Conservation (phyloP, 805 yeast species). For the Sugiyamaella mastotermitis region DNA sequence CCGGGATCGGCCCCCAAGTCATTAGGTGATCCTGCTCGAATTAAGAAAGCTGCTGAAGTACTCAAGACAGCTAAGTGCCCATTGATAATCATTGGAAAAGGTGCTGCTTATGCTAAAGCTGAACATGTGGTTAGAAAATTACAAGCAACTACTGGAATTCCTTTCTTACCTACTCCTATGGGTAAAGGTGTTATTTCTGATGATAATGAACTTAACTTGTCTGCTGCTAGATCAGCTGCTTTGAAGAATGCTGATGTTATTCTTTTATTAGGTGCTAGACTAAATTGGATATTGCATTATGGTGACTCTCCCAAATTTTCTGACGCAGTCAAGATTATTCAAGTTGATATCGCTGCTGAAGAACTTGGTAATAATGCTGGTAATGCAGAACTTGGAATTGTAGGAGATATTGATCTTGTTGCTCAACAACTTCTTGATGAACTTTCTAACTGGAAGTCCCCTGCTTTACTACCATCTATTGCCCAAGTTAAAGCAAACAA, state of each 20-base stretch:
- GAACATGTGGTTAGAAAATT: constrained; percentile 37
- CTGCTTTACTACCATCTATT: constrained; percentile 28
- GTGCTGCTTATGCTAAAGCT: constrained; percentile 46
- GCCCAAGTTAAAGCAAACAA: constrained; percentile 25
- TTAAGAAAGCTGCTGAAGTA: constrained; percentile 33
- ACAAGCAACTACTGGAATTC: constrained; percentile 38
- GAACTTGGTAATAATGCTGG: constrained; percentile 45
- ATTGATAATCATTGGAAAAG: constrained; percentile 60
- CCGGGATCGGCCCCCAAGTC: constrained; percentile 33
- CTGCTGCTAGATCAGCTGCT: constrained; percentile 61
- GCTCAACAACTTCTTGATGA: constrained; percentile 31
- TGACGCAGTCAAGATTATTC: constrained; percentile 44
- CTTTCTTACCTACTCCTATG: constrained; percentile 73
- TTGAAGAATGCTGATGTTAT: constrained; percentile 53
- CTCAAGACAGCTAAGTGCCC: constrained; percentile 39
- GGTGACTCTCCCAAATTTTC: constrained; percentile 53
- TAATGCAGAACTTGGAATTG: constrained; percentile 38
- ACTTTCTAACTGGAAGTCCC: constrained; percentile 32
- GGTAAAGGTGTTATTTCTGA: constrained; percentile 68
- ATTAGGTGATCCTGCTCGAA: constrained; percentile 32
- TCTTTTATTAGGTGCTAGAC: constrained; percentile 55
- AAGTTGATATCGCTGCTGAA: constrained; percentile 49
- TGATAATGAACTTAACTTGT: constrained; percentile 39
- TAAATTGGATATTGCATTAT: constrained; percentile 70
- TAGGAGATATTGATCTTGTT: constrained; percentile 48